These are phyloP conservation scores for Zea luxurians DNA, from an alignment of 176 grass and related monocot genomes.

Conservation along the genomic window DNA sequence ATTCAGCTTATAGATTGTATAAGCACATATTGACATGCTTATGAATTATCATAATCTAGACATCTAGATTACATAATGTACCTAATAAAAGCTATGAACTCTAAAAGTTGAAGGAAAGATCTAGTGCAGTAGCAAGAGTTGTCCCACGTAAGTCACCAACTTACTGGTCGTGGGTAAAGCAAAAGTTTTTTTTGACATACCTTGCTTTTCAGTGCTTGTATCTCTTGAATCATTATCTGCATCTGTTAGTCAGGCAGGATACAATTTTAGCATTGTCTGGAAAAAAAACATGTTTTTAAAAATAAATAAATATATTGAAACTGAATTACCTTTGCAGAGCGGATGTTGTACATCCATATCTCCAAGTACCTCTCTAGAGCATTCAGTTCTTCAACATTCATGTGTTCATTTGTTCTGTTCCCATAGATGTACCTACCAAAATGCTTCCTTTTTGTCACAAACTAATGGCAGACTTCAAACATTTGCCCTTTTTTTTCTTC, in stretches of 20 bases:
- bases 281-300: slow-evolving; percentile 1
- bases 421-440: slow-evolving; percentile 67
- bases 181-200: slow-evolving; percentile 25
- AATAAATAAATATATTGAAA: too few relatives aligned
- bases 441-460: slow-evolving; percentile 27
- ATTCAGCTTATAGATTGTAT: too few relatives aligned
- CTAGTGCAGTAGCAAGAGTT: too few relatives aligned
- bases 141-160: too few relatives aligned
- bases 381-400: slow-evolving; percentile 74
- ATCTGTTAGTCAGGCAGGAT: slow-evolving; percentile 46
- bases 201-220: slow-evolving; percentile 87
- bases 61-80: too few relatives aligned
- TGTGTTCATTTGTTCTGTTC: slow-evolving; percentile 62
- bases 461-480: too few relatives aligned
- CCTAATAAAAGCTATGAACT: too few relatives aligned
- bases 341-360: slow-evolving; percentile 88
- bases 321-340: slow-evolving; percentile 67
- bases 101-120: too few relatives aligned
- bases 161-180: too few relatives aligned
- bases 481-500: too few relatives aligned
- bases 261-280: slow-evolving; percentile 14
- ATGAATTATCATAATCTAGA: too few relatives aligned
- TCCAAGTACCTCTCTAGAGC: slow-evolving; percentile 71
- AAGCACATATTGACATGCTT: too few relatives aligned
- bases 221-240: slow-evolving; percentile 92